Evolutionary conservation across 176 grass and related monocot species (phyloP).

Genomic region (Oryza brachyantha): DNA sequence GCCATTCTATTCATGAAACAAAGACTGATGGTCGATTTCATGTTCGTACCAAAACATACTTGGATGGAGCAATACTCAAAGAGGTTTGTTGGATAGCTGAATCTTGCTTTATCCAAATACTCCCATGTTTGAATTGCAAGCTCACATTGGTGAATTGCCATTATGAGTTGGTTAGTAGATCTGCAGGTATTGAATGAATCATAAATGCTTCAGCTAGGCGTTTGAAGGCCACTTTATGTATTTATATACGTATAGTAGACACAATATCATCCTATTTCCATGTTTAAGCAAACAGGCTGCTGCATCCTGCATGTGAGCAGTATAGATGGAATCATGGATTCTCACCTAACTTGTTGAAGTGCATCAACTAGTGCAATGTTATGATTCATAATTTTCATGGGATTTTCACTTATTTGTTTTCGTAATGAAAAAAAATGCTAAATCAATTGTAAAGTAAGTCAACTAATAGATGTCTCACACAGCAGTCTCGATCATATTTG

Average conservation of each 20-base stretch:
- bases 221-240: slow-evolving; percentile 12
- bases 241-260: background rate
- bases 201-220: background rate
- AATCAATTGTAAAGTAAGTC: background rate
- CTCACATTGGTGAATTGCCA: slow-evolving; percentile 5
- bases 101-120: slow-evolving; percentile 27
- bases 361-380: slow-evolving; percentile 1
- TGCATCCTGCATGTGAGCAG: background rate
- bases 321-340: no score
- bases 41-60: slow-evolving; percentile 85
- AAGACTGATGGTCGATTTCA: slow-evolving; percentile 86
- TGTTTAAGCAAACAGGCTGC: slow-evolving; percentile 14
- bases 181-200: slow-evolving; percentile 2
- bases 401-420: background rate
- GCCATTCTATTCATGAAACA: slow-evolving; percentile 99
- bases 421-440: background rate
- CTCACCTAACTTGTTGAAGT: background rate
- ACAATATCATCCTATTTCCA: slow-evolving; percentile 9
- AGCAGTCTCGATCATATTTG: background rate
- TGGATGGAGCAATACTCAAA: slow-evolving; percentile 93
- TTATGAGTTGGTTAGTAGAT: background rate
- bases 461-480: slow-evolving; percentile 5
- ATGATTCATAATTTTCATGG: background rate
- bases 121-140: slow-evolving; percentile 15
- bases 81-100: slow-evolving; percentile 54